phyloP scores from a whole-genome alignment of 352 stramenopile genomes.

The Globisporangium acanthophoron region DNA sequence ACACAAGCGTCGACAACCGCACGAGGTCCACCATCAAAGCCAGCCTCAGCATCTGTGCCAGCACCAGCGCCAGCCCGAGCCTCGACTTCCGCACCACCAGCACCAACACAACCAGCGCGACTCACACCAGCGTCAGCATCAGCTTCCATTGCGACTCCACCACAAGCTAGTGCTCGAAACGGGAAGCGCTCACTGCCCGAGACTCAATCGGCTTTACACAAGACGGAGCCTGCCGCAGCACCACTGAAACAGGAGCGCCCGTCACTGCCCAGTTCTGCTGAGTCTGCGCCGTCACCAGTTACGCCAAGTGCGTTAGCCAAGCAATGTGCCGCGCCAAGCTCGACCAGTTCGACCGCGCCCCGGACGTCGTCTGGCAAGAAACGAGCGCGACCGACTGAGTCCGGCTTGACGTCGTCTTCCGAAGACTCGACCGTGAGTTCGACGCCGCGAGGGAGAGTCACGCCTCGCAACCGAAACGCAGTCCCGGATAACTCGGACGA shows the following conservation, averaged over 20 bases:
- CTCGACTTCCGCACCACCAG: background rate
- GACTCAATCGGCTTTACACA: background rate
- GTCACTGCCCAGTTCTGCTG: background rate
- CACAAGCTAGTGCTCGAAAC: background rate
- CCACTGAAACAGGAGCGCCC: background rate
- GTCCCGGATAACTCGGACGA: constrained; percentile 7
- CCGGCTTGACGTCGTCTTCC: constrained; percentile 4
- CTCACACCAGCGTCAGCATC: background rate
- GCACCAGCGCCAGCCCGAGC: background rate
- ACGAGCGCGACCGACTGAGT: constrained; percentile 16
- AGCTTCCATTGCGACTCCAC: background rate
- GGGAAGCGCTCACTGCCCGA: background rate
- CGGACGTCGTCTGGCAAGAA: constrained; percentile 20
- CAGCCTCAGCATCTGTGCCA: background rate
- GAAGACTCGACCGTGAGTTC: background rate
- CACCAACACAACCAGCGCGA: background rate
- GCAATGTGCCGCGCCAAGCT: background rate
- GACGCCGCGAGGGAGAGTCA: constrained; percentile 15
- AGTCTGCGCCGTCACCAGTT: background rate
- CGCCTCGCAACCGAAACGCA: constrained; percentile 9
- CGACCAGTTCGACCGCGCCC: constrained; percentile 4
- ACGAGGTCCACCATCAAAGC: background rate
- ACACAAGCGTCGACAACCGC: background rate
- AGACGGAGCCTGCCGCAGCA: background rate
- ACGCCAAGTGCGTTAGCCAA: background rate